Base-by-base conservation (phyloP, 495 filamentous ascomycete genomes). In the Lindgomyces ingoldianus region DNA sequence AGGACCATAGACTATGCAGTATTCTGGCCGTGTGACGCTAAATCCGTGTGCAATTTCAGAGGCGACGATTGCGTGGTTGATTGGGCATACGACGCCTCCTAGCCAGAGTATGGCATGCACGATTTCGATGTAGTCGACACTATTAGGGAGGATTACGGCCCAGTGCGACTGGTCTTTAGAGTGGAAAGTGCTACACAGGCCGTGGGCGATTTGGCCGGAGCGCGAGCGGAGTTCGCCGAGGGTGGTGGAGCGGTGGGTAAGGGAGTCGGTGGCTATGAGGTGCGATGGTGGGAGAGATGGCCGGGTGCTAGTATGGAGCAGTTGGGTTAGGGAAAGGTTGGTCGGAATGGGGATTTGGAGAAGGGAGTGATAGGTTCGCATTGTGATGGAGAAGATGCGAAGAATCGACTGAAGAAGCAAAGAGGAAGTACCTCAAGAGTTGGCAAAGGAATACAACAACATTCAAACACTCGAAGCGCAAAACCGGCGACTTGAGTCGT, bases 91-190 rank as follows among this genome's bases (percentile, higher is more conserved):
- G 27, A 67, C 63, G n/a, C 63, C 63, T 24, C 63, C 63, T 1
- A 56, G 14, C 63, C 63, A 67, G 30, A 67, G 63, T 27, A 67
- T 49, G 14, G 63, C 16, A 51, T 76, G 72, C 48, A 76, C 73
- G 18, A 71, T 56, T 45, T 76, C 74, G 4, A 77, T 59, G 57
- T 75, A 74, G 21, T 77, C 73, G 33, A 75, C 74, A 19, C 69
- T 74, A 57, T 76, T 76, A 1, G 75, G 75, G 44, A 76, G 53
- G 21, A 76, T 69, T 21, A 75, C 66, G 4, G 68, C 74, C 74
- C 74, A 76, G 61, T 68, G 60, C 14, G 69, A 66, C 24, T 70
- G 65, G 50, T 76, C 72, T 12, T 25, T 25, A 21, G 74, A 73
- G 12, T 61, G 54, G 26, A 73, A 58, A n/a, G 61, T 70, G 12